Conservation (phyloP, 768 basidiomycete species). For the Tricholoma sp. region DNA sequence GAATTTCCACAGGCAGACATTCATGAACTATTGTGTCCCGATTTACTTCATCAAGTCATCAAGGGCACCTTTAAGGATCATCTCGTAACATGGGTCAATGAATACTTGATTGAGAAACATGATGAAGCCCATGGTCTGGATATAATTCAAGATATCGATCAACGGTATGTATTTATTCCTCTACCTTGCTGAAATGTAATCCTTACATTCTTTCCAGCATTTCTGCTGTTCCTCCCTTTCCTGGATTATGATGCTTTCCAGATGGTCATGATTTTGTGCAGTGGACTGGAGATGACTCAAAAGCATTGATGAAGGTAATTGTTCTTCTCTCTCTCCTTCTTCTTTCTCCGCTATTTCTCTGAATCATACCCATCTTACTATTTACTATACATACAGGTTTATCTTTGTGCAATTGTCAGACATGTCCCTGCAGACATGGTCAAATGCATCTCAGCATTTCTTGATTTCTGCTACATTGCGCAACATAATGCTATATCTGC, state of each 20-base stretch:
- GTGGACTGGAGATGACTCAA: conserved; percentile 6
- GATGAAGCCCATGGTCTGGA: conserved; percentile 6
- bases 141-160: conserved; percentile 27
- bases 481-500: background rate
- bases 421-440: background rate
- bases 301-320: background rate
- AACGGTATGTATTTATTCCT: conserved; percentile 14
- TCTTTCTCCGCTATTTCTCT: background rate
- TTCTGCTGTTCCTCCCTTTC: background rate
- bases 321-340: background rate
- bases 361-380: background rate
- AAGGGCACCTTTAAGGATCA: conserved; percentile 29
- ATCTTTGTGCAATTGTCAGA: background rate
- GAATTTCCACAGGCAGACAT: conserved; percentile 26
- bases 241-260: conserved; percentile 1
- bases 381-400: background rate
- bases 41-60: conserved; percentile 29
- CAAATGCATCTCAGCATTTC: background rate
- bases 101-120: conserved; percentile 17
- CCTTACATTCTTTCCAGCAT: background rate
- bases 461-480: background rate
- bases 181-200: background rate
- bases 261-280: conserved; percentile 2
- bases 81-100: conserved; percentile 23
- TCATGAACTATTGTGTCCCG: conserved; percentile 23